phyloP scores from a whole-genome alignment of 306 rosid genomes.

The Quercus parvula region DNA sequence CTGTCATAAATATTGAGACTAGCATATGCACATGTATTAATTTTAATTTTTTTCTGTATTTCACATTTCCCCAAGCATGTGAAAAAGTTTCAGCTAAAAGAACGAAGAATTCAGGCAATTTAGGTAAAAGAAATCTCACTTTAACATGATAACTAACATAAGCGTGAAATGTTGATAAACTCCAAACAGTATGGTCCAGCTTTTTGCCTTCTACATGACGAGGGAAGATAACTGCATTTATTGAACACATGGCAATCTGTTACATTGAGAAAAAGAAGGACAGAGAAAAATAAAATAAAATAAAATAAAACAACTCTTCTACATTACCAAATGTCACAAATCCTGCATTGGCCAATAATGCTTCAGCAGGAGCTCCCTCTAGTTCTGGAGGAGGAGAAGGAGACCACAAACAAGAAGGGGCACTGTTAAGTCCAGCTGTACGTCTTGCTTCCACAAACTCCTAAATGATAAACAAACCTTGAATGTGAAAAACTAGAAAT shows the following conservation, averaged over 20 bases:
- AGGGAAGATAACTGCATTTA: conserved; percentile 79
- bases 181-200: conserved; percentile 90
- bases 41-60: background rate
- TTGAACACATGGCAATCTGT: conserved; percentile 19
- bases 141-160: conserved; percentile 98
- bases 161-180: conserved; percentile 86
- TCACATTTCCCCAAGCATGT: background rate
- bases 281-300: no score
- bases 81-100: background rate
- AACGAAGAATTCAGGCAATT: conserved; percentile 9
- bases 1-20: background rate
- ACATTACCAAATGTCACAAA: conserved; percentile 88
- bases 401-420: conserved; percentile 92
- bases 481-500: conserved; percentile 27
- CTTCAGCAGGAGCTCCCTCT: conserved; percentile 64
- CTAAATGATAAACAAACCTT: conserved; percentile 43
- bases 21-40: background rate
- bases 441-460: conserved; percentile 98
- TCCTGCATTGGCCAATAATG: conserved; percentile 89
- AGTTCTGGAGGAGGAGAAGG: conserved; percentile 71
- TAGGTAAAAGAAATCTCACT: conserved; percentile 41
- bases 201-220: conserved; percentile 90
- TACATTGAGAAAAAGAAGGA: conserved; percentile 8
- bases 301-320: background rate
- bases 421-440: conserved; percentile 72